phyloP scores from a whole-genome alignment of 2,329 filamentous ascomycete species.

The Fusarium zealandicum region DNA sequence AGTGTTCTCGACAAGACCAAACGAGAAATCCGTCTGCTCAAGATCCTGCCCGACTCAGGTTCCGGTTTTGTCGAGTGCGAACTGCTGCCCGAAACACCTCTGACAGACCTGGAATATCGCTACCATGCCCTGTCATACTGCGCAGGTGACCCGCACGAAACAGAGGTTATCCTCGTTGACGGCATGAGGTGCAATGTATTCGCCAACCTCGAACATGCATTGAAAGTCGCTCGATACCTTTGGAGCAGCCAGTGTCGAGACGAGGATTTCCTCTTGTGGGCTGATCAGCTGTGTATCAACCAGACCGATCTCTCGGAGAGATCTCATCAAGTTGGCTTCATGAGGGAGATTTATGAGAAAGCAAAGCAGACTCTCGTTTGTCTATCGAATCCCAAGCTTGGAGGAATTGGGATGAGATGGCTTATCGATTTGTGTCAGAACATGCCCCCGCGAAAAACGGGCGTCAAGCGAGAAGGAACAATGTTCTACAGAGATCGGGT shows the following conservation, averaged over 20 bases:
- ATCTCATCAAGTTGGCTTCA: conserved; percentile 20
- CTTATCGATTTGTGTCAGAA: not conserved
- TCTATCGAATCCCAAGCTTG: not conserved
- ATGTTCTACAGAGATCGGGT: no score
- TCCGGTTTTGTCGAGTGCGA: conserved; percentile 4
- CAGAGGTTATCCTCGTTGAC: not conserved
- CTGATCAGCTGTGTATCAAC: conserved; percentile 18
- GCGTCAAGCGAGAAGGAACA: no score
- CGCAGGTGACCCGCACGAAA: not conserved
- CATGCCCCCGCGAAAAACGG: not conserved
- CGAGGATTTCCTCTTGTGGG: conserved; percentile 1
- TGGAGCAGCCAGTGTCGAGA: not conserved
- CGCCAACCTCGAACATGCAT: conserved; percentile 7
- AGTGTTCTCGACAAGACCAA: not conserved
- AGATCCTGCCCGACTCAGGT: not conserved
- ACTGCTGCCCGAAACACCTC: not conserved
- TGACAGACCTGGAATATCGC: not conserved
- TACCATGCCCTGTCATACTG: conserved; percentile 17
- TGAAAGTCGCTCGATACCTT: not conserved
- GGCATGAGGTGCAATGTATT: conserved; percentile 2
- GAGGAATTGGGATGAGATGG: not conserved
- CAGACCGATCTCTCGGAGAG: conserved; percentile 2
- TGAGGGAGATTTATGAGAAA: conserved; percentile 1
- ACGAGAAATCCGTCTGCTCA: conserved; percentile 12
- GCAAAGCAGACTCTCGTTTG: not conserved